Conservation (phyloP, 345 rosid genomes). For the Theobroma cacao region DNA sequence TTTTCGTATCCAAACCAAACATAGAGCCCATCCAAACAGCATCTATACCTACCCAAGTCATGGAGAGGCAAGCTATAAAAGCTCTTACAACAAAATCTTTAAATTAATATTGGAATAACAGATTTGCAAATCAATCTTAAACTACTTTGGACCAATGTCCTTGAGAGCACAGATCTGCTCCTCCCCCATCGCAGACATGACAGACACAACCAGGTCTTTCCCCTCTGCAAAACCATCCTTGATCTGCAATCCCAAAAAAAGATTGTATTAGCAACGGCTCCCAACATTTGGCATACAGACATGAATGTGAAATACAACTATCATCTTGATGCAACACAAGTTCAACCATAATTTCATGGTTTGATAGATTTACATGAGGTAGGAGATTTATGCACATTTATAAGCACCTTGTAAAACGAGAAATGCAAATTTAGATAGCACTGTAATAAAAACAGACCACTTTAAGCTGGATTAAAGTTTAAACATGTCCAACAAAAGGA, state of each 20-base stretch:
- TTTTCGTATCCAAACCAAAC: neutral
- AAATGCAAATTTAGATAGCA: neutral
- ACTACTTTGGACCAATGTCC: conserved; percentile 45
- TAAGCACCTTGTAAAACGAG: neutral
- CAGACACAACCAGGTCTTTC: conserved; percentile 46
- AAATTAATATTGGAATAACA: neutral
- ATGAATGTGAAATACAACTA: neutral
- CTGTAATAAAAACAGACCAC: neutral
- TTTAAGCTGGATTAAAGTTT: neutral
- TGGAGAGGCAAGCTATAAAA: neutral
- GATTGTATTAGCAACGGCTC: neutral
- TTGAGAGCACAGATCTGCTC: conserved; percentile 52
- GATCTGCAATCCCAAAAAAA: conserved; percentile 24
- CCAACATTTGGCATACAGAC: neutral
- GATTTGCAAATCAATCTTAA: neutral
- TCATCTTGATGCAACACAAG: neutral
- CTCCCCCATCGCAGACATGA: conserved; percentile 58
- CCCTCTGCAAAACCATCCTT: conserved; percentile 50
- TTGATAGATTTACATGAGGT: too few species aligned
- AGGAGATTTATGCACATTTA: too few species aligned
- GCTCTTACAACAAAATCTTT: conserved; percentile 5
- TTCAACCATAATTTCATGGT: neutral
- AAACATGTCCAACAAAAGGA: neutral
- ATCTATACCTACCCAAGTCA: neutral
- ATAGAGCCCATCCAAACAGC: neutral